Evolutionary conservation across 1,139 yeast species (phyloP), one percentile per base, ranked within the genome.

Genomic region (Candida tropicalis): DNA sequence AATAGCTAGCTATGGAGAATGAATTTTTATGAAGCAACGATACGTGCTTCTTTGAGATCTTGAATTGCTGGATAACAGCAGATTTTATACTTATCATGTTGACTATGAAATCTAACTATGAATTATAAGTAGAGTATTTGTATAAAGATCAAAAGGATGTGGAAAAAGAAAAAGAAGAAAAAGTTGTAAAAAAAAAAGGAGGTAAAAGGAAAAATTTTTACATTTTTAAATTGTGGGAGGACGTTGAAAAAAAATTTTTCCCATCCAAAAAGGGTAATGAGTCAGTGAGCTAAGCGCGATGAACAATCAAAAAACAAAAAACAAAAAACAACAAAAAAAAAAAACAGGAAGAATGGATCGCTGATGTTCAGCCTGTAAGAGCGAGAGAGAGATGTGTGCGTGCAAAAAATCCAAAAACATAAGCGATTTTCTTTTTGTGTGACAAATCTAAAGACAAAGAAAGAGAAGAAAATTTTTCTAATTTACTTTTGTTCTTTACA

Each of bases 211-310:
- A 23, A 23, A 34, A 24, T 23, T 23, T 23, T 13, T 17, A 9
- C 5, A 1, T 16, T 13, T 10, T 34, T 13, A 13, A 24, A 13
- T 35, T 15, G 27, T 16, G 20, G 23, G 24, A n/a, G 9, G 37
- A 31, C 5, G 23, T 12, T 6, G 29, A 26, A 11, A 31, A 31
- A 31, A 26, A 35, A 35, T 25, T 25, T 13, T 35, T 35, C 26
- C 25, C 38, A 35, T 25, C 38, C 38, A 5, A 35, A 35, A 35
- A 25, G 32, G 38, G 38, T 35, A 35, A 35, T 35, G 38, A 35
- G 32, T 35, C 25, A 35, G 26, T 25, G 31, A 25, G 31, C 18
- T 35, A 25, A 35, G 31, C 38, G 38, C 38, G 38, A 25, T 35
- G 32, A 26, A 35, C 31, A 26, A 35, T 35, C 29, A 10, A 11